phyloP scores from a whole-genome alignment of 768 basidiomycete species.

The Lyophyllum atratum region DNA sequence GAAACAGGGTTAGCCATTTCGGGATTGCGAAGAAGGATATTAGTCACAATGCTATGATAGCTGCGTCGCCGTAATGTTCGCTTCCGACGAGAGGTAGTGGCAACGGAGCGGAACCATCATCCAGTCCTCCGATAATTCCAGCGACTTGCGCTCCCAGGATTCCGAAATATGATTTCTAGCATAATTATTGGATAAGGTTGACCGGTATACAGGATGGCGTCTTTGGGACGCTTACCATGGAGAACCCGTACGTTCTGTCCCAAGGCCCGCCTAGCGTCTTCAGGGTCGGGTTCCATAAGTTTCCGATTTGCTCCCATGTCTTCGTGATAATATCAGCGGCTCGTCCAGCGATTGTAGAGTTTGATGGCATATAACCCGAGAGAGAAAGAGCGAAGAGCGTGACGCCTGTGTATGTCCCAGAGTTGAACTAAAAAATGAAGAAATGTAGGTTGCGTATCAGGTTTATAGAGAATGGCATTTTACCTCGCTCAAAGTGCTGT shows the following conservation, averaged over 20 bases:
- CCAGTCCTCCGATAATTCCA: slow-evolving; percentile 27
- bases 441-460: background rate
- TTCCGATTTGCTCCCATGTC: slow-evolving; percentile 24
- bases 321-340: slow-evolving; percentile 26
- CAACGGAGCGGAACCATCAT: slow-evolving; percentile 25
- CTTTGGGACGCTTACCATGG: slow-evolving; percentile 18
- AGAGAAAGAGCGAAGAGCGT: slow-evolving; percentile 30
- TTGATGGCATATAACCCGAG: slow-evolving; percentile 32
- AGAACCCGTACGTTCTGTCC: slow-evolving; percentile 31
- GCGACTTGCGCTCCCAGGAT: slow-evolving; percentile 29
- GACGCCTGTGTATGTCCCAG: slow-evolving; percentile 31
- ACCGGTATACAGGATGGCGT: background rate
- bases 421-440: slow-evolving; percentile 24
- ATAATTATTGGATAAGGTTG: background rate
- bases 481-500: slow-evolving; percentile 29
- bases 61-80: slow-evolving; percentile 27
- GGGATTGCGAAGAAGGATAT: background rate
- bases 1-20: background rate
- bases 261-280: slow-evolving; percentile 29
- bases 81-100: slow-evolving; percentile 26
- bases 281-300: slow-evolving; percentile 29
- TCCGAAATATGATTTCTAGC: slow-evolving; percentile 25
- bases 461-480: background rate
- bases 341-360: slow-evolving; percentile 23
- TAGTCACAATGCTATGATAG: slow-evolving; percentile 25